These are phyloP conservation scores for Coemansia sp. DNA, from an alignment of 192 early-diverging fungal species.

Conservation along the genomic window DNA sequence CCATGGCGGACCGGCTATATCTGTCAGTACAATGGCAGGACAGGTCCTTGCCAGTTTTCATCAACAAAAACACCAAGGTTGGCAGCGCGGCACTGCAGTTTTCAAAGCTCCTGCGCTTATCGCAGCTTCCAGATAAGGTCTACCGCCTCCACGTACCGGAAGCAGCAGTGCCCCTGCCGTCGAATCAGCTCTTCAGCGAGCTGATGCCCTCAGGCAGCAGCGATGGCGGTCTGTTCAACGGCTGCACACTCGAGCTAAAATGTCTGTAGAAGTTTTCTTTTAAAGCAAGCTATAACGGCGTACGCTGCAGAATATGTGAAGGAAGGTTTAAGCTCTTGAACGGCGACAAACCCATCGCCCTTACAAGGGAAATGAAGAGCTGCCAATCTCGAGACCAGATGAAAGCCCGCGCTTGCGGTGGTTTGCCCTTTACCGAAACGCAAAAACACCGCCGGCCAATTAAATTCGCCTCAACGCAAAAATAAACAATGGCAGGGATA, in stretches of 20 bases:
- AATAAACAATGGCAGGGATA: background rate
- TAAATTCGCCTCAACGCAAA: background rate
- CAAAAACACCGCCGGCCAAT: background rate
- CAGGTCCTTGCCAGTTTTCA: conserved; percentile 19
- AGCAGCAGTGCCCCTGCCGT: conserved; percentile 7
- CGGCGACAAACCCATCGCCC: too few relatives aligned
- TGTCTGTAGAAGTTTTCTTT: background rate
- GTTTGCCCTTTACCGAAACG: too few relatives aligned
- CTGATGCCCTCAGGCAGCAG: background rate
- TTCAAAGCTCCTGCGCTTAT: conserved; percentile 22
- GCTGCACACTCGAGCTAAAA: conserved; percentile 27
- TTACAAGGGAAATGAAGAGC: too few relatives aligned
- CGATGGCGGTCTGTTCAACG: conserved; percentile 15
- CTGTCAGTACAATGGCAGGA: conserved; percentile 14
- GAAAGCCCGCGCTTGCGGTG: too few relatives aligned
- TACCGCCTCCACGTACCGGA: conserved; percentile 12
- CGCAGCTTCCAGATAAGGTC: conserved; percentile 16
- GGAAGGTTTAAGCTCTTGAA: too few relatives aligned
- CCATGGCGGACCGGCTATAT: conserved; percentile 30
- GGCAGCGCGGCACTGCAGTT: conserved; percentile 32
- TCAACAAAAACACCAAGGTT: conserved; percentile 23
- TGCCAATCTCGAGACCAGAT: too few relatives aligned
- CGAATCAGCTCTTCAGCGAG: conserved; percentile 20
- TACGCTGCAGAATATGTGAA: too few relatives aligned
- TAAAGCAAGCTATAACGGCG: too few relatives aligned